phyloP scores from a whole-genome alignment of 441 rosid species.

The Viola pubescens region DNA sequence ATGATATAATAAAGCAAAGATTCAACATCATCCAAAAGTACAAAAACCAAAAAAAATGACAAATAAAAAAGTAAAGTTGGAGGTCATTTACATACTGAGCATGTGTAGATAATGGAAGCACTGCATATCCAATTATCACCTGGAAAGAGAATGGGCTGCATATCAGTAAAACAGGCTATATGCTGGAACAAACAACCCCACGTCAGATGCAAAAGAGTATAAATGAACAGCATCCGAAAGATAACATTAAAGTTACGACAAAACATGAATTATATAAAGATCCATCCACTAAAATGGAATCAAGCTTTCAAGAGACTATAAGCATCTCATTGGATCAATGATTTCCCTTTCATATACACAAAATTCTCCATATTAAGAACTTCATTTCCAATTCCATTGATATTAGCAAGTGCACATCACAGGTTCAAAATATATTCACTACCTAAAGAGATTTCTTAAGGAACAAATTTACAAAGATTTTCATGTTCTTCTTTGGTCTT shows the following conservation, averaged over 20 bases:
- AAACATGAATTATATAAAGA: background rate
- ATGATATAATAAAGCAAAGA: too few relatives aligned
- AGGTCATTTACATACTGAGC: constrained; percentile 5
- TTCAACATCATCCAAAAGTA: too few relatives aligned
- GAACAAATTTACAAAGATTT: too few relatives aligned
- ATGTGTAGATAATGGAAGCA: constrained; percentile 64
- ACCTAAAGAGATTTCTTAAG: too few relatives aligned
- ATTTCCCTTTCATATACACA: too few relatives aligned
- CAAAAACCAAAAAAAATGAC: too few relatives aligned
- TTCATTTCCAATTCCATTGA: too few relatives aligned
- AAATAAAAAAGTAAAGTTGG: background rate
- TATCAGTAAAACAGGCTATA: background rate
- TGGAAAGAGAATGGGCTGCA: constrained; percentile 1
- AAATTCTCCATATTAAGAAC: too few relatives aligned
- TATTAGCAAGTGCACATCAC: too few relatives aligned
- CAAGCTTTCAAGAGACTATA: background rate
- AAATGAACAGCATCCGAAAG: background rate
- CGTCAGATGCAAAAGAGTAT: background rate
- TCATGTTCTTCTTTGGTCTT: too few relatives aligned
- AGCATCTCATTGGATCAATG: too few relatives aligned
- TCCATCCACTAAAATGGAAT: background rate
- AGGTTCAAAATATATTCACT: too few relatives aligned
- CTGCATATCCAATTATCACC: constrained; percentile 77
- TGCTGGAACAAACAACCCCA: constrained; percentile 6
- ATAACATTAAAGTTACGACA: background rate